Base-by-base conservation (phyloP, 2,329 filamentous ascomycete genomes). In the Chaetomium strumarium region DNA sequence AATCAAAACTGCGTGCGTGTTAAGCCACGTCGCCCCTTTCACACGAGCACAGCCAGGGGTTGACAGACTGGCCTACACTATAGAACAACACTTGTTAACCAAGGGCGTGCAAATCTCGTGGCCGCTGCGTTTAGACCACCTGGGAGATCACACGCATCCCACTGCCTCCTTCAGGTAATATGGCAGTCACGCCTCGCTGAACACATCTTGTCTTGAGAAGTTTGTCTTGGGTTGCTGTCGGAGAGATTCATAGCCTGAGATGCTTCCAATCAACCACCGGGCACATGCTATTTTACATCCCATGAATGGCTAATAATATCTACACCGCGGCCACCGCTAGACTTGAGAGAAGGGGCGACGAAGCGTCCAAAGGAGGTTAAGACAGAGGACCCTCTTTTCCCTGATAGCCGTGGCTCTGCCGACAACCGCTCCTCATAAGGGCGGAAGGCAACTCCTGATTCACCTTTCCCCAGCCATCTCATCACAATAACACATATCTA, bases 231-330 rank as follows among this genome's bases (percentile, higher is more conserved):
- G 24, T 24, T 24, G 4, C 34, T 37, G 13, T 24, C 24, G 7
- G 24, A 24, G 24, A 24, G 24, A 24, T 4, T 24, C 34, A n/a
- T n/a, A 37, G n/a, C n/a, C n/a, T n/a, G n/a, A n/a, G 12, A 16
- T n/a, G 12, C 34, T 37, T 5, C 12, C 13, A 37, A 16, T n/a
- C 10, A 34, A 11, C 43, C n/a, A 30, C 31, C 31, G 12, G 43
- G 30, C 44, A 31, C 39, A 38, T 52, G 50, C 44, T 52, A 52
- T 44, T 53, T 49, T 49, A 53, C 51, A 53, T 34, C 14, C 11
- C 41, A 17, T 20, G 8, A 20, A 45, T 53, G 46, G n/a, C 45
- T 40, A 49, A 29, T 30, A 13, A 42, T 46, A 52, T 52, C 43
- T 47, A 52, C 50, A 52, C 33, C 43, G 39, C 46, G 33, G 36